phyloP scores from a whole-genome alignment of 371 early-diverging fungal genomes.

The Nematocida sp. region DNA sequence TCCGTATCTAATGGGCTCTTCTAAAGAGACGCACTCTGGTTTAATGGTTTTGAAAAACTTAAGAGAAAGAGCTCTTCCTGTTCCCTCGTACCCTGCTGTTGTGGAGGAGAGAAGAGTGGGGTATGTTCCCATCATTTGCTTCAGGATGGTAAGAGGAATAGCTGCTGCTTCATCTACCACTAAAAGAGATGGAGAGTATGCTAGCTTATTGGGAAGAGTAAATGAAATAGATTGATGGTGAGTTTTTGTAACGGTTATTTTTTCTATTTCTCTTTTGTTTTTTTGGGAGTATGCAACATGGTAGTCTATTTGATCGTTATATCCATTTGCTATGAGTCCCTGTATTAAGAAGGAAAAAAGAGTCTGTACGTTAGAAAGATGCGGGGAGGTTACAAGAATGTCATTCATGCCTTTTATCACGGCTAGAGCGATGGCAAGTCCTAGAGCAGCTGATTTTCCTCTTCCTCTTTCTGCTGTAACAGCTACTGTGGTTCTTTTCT shows the following conservation, averaged over 20 bases:
- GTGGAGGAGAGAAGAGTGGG: slow-evolving; percentile 95
- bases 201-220: slow-evolving; percentile 45
- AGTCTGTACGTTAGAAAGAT: slow-evolving; percentile 90
- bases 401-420: slow-evolving; percentile 84
- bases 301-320: slow-evolving; percentile 91
- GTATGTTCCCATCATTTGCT: slow-evolving; percentile 81
- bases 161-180: slow-evolving; percentile 99
- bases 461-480: slow-evolving; percentile 95
- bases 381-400: slow-evolving; percentile 92
- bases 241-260: slow-evolving; percentile 56
- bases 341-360: slow-evolving; percentile 90
- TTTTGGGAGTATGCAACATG: slow-evolving; percentile 69
- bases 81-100: slow-evolving; percentile 98
- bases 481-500: slow-evolving; percentile 72
- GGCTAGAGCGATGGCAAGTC: slow-evolving; percentile 86
- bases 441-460: slow-evolving; percentile 96
- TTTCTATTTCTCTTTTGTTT: slow-evolving; percentile 56
- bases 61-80: slow-evolving; percentile 87
- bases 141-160: slow-evolving; percentile 85
- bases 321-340: slow-evolving; percentile 87
- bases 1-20: slow-evolving; percentile 88
- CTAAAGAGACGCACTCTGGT: slow-evolving; percentile 74
- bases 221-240: slow-evolving; percentile 60
- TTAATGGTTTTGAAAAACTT: slow-evolving; percentile 84
- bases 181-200: slow-evolving; percentile 73